Conservation (phyloP, 2,329 filamentous ascomycete species). For the Neofusicoccum kwambonambiense region DNA sequence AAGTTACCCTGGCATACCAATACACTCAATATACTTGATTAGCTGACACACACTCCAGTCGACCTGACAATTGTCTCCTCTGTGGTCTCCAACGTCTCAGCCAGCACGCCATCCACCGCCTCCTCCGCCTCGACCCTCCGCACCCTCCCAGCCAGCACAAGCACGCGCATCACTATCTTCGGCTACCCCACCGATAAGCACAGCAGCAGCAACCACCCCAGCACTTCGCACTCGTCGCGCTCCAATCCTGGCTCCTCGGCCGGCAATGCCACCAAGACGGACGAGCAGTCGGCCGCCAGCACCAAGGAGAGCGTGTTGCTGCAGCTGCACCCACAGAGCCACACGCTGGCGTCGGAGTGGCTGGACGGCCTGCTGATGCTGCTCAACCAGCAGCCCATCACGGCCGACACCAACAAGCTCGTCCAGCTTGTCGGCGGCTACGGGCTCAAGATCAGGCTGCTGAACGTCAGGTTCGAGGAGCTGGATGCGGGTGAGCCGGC, state of each 20-base stretch:
- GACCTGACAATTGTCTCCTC: constrained; percentile 86
- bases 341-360: constrained; percentile 91
- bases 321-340: constrained; percentile 76
- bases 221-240: constrained; percentile 21
- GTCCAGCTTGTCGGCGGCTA: constrained; percentile 85
- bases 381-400: constrained; percentile 91
- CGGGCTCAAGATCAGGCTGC: constrained; percentile 83
- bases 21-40: not conserved
- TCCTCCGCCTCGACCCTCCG: constrained; percentile 51
- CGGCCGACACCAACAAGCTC: constrained; percentile 90
- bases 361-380: constrained; percentile 93
- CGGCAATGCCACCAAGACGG: constrained; percentile 8
- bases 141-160: constrained; percentile 39
- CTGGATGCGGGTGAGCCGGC: constrained; percentile 63
- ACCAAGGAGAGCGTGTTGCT: constrained; percentile 71
- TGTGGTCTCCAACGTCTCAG: constrained; percentile 88
- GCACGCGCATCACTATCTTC: constrained; percentile 89
- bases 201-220: not conserved
- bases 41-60: constrained; percentile 45
- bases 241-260: constrained; percentile 35
- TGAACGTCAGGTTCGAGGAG: constrained; percentile 90
- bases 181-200: constrained; percentile 53
- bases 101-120: constrained; percentile 52
- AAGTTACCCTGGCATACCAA: constrained; percentile 26
- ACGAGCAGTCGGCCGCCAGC: not conserved